Percentiles rank a stretch among this genome's conserved stretches.
phyloP scores from a whole-genome alignment of 257 asterid genomes.

The Salvia splendens region DNA sequence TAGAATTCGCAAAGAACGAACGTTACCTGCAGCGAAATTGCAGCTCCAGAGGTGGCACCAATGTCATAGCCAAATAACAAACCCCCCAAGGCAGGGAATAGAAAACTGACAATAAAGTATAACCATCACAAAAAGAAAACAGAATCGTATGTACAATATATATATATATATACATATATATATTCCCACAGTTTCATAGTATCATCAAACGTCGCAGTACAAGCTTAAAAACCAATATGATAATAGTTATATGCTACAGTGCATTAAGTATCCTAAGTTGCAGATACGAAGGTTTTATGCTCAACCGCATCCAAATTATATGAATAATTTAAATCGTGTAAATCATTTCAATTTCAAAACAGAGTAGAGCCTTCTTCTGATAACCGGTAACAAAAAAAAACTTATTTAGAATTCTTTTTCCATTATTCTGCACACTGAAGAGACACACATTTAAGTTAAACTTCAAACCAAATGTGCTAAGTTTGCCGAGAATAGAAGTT shows the following conservation, averaged over 20 bases:
- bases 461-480: not conserved
- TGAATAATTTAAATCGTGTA: too few relatives aligned
- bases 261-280: slow-evolving; percentile 15
- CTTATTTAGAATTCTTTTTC: not conserved
- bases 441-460: not conserved
- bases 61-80: slow-evolving; percentile 92
- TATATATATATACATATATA: not conserved
- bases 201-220: not conserved
- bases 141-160: not conserved
- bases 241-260: not conserved
- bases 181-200: not conserved
- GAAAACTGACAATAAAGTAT: slow-evolving; percentile 54
- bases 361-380: not conserved
- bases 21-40: slow-evolving; percentile 80
- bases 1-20: slow-evolving; percentile 26
- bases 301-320: too few relatives aligned
- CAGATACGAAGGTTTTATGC: not conserved
- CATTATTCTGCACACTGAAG: slow-evolving; percentile 11
- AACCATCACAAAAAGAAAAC: slow-evolving; percentile 18
- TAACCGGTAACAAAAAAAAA: not conserved
- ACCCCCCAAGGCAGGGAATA: slow-evolving; percentile 96
- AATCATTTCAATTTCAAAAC: slow-evolving; percentile 12
- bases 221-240: slow-evolving; percentile 14
- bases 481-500: not conserved
- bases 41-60: slow-evolving; percentile 98